These are phyloP conservation scores for Phytophthora citrophthora DNA, from an alignment of 352 stramenopile genomes.

Conservation along the genomic window DNA sequence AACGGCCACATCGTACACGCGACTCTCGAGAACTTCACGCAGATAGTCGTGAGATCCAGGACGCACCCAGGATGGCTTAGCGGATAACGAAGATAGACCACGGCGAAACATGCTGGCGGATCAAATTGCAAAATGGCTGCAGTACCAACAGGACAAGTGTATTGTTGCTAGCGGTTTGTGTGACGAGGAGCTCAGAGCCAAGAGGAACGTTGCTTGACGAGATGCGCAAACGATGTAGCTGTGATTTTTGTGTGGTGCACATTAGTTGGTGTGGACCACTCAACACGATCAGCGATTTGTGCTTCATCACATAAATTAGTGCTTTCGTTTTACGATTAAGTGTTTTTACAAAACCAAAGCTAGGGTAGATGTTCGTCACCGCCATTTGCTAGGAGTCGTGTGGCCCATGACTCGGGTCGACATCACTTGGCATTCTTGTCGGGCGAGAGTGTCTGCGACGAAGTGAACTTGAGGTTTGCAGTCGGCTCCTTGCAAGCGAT, in stretches of 20 bases:
- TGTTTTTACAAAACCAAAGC: too few relatives aligned
- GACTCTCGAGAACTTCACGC: constrained; percentile 76
- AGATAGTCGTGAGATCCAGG: constrained; percentile 81
- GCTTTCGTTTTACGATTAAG: neutral
- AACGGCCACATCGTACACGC: constrained; percentile 84
- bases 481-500: too few relatives aligned
- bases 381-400: too few relatives aligned
- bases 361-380: too few relatives aligned
- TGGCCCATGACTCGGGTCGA: too few relatives aligned
- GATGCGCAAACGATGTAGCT: constrained; percentile 13
- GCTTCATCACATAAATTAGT: neutral
- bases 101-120: constrained; percentile 48
- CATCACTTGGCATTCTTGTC: constrained; percentile 1
- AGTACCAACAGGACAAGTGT: neutral
- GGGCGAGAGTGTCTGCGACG: neutral
- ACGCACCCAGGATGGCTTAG: constrained; percentile 61
- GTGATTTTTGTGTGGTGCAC: constrained; percentile 9
- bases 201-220: constrained; percentile 28
- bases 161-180: neutral
- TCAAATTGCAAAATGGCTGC: constrained; percentile 14
- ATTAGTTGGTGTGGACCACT: neutral
- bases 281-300: neutral
- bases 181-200: constrained; percentile 14
- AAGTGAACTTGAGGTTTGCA: too few relatives aligned
- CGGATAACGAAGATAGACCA: constrained; percentile 36